These are phyloP conservation scores for Cercophora scortea DNA, from an alignment of 495 filamentous ascomycete species.

Conservation along the genomic window DNA sequence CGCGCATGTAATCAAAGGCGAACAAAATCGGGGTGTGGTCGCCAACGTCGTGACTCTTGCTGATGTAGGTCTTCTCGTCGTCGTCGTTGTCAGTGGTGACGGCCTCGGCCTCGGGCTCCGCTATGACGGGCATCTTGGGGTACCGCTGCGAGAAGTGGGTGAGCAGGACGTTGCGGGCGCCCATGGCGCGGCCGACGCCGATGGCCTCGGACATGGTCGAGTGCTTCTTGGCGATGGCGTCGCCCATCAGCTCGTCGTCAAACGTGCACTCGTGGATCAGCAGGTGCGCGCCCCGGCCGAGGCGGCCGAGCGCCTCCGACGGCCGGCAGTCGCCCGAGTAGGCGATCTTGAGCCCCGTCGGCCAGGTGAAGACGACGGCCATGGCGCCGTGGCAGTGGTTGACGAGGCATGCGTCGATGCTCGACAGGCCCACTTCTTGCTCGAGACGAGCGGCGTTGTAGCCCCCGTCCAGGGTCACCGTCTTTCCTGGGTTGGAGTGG, in stretches of 20 bases:
- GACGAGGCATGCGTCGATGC: constrained; percentile 56
- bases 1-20: constrained; percentile 86
- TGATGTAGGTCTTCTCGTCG: not conserved
- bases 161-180: constrained; percentile 64
- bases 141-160: constrained; percentile 98
- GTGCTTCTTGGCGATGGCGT: constrained; percentile 85
- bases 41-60: not conserved
- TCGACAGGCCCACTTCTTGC: constrained; percentile 29
- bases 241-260: constrained; percentile 67
- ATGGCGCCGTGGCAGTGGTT: constrained; percentile 71
- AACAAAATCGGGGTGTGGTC: constrained; percentile 48
- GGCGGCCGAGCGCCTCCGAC: constrained; percentile 54
- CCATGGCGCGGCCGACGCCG: constrained; percentile 66
- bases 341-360: constrained; percentile 73
- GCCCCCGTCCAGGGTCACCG: not conserved
- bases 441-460: not conserved
- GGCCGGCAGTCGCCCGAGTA: constrained; percentile 93
- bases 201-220: constrained; percentile 80
- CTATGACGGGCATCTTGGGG: constrained; percentile 65
- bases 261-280: constrained; percentile 96
- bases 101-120: constrained; percentile 9
- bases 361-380: constrained; percentile 70
- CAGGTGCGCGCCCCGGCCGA: constrained; percentile 69
- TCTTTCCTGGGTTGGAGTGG: not conserved
- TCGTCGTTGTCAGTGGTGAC: constrained; percentile 2